These are phyloP conservation scores for Aspergillus novofumigatus DNA, from an alignment of 2,329 filamentous ascomycete genomes.

Conservation along the genomic window DNA sequence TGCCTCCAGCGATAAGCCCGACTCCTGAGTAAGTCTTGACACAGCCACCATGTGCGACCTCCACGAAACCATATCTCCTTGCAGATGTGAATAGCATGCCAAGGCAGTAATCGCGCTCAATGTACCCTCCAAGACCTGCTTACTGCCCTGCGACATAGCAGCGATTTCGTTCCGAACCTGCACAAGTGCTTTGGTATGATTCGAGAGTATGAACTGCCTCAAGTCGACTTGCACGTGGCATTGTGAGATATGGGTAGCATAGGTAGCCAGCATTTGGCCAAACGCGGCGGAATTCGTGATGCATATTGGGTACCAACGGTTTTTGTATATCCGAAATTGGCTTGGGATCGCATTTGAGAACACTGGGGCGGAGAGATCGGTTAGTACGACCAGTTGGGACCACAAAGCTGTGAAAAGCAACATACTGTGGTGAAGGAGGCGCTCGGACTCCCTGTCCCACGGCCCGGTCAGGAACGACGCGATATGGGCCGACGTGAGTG, in stretches of 20 bases:
- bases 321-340: not conserved
- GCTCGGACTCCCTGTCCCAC: not conserved
- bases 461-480: too few relatives aligned
- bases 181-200: not conserved
- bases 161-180: not conserved
- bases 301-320: not conserved
- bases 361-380: not conserved
- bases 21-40: not conserved
- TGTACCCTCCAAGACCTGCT: not conserved
- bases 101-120: not conserved
- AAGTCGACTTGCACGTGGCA: not conserved
- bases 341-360: not conserved
- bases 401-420: not conserved
- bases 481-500: not conserved
- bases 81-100: not conserved
- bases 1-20: not conserved
- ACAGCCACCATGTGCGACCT: not conserved
- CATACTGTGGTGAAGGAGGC: not conserved
- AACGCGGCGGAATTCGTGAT: not conserved
- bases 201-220: not conserved
- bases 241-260: not conserved
- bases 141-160: not conserved
- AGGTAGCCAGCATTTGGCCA: not conserved
- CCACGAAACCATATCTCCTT: not conserved
- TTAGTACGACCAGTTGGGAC: not conserved